phyloP scores from a whole-genome alignment of 768 basidiomycete species.

The Podaxis sp. region DNA sequence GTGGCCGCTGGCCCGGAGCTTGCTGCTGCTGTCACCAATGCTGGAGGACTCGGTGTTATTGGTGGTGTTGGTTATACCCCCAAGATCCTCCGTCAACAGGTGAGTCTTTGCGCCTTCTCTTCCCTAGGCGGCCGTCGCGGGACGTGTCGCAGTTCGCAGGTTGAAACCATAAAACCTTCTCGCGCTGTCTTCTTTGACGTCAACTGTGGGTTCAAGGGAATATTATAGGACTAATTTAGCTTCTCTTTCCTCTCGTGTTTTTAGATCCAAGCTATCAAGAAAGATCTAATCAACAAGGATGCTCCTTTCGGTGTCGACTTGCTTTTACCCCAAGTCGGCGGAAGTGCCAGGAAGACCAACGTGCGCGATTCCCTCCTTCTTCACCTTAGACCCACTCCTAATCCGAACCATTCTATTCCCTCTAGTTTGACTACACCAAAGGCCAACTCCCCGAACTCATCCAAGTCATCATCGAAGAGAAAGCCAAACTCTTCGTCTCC shows the following conservation, averaged over 20 bases:
- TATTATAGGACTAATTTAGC: constrained; percentile 14
- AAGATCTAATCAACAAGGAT: constrained; percentile 66
- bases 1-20: constrained; percentile 66
- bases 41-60: constrained; percentile 90
- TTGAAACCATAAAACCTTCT: neutral
- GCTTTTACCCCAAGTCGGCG: constrained; percentile 84
- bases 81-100: constrained; percentile 76
- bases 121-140: neutral
- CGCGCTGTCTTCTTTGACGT: constrained; percentile 12
- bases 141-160: neutral
- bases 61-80: constrained; percentile 88
- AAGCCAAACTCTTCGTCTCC: constrained; percentile 84
- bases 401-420: neutral
- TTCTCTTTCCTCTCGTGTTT: constrained; percentile 18
- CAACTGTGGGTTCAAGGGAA: constrained; percentile 3
- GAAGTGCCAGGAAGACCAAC: constrained; percentile 88
- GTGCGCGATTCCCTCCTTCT: constrained; percentile 34
- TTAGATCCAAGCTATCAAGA: constrained; percentile 74
- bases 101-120: constrained; percentile 27
- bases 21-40: constrained; percentile 92
- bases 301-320: constrained; percentile 92
- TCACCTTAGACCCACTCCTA: neutral
- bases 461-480: constrained; percentile 91
- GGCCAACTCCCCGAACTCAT: constrained; percentile 82
- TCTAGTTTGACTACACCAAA: constrained; percentile 84